Evolutionary conservation across 352 stramenopile genomes (phyloP).

Genomic region (Phytophthora fragariaefolia): DNA sequence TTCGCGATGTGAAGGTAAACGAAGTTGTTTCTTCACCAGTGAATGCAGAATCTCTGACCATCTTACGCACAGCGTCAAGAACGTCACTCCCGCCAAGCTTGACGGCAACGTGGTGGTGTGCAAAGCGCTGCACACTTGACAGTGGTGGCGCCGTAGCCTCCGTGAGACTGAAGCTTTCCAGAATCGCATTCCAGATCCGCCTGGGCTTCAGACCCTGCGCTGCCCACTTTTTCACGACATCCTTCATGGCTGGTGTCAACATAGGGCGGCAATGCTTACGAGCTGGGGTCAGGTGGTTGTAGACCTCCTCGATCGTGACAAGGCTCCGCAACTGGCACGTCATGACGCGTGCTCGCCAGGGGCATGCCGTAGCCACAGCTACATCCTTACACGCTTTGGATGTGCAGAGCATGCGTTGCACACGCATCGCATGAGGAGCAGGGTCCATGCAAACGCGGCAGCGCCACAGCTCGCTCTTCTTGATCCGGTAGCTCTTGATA

Average conservation of each 20-base stretch:
- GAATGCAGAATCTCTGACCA: background rate
- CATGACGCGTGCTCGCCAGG: constrained; percentile 20
- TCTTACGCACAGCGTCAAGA: background rate
- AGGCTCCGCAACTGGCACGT: constrained; percentile 1
- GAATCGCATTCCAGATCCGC: constrained; percentile 15
- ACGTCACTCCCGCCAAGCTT: constrained; percentile 17
- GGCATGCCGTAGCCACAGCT: background rate
- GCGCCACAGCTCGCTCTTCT: constrained; percentile 6
- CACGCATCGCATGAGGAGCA: constrained; percentile 1
- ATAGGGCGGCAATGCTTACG: background rate
- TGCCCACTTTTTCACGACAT: constrained; percentile 1
- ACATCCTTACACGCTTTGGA: constrained; percentile 1
- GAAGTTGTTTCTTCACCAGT: constrained; percentile 17
- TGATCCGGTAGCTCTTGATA: constrained; percentile 5
- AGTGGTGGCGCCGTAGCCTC: background rate
- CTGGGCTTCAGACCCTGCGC: constrained; percentile 16
- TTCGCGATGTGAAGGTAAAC: constrained; percentile 13
- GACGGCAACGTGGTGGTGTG: constrained; percentile 8
- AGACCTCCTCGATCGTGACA: constrained; percentile 18
- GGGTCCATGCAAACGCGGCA: constrained; percentile 9
- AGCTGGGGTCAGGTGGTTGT: constrained; percentile 1
- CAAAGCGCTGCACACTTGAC: background rate
- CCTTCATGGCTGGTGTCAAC: constrained; percentile 23
- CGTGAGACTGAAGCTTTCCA: constrained; percentile 12
- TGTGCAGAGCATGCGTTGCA: background rate